Percentiles rank a stretch among this genome's conserved stretches.
phyloP scores from a whole-genome alignment of 108 stramenopile species.

The Phaeodactylum tricornutum region DNA sequence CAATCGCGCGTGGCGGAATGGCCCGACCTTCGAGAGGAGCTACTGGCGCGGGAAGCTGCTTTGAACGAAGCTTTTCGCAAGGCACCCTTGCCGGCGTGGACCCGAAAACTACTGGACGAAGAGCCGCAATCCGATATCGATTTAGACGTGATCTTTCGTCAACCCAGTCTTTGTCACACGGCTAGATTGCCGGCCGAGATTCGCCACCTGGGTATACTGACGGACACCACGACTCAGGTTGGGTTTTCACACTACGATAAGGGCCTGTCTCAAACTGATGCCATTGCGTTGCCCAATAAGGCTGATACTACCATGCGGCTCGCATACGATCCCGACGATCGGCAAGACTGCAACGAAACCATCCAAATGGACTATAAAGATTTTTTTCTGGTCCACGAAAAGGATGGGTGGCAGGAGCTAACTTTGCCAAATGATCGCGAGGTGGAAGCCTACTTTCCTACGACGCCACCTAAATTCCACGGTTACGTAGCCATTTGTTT shows the following conservation, averaged over 20 bases:
- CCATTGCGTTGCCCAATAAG: not conserved
- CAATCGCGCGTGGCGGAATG: not conserved
- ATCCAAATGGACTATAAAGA: slow-evolving; percentile 16
- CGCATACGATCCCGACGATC: not conserved
- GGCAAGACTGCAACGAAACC: not conserved
- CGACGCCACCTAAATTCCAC: not conserved
- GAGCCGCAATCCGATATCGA: slow-evolving; percentile 1
- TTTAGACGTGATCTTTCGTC: slow-evolving; percentile 8
- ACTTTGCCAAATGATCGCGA: slow-evolving; percentile 34
- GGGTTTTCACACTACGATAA: slow-evolving; percentile 5
- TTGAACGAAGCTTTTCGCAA: not conserved
- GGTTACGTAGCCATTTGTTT: slow-evolving; percentile 22
- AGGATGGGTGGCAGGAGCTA: slow-evolving; percentile 16
- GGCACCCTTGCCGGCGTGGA: not conserved
- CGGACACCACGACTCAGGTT: slow-evolving; percentile 2
- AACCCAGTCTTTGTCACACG: slow-evolving; percentile 32
- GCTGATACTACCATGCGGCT: slow-evolving; percentile 3
- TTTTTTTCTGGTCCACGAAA: slow-evolving; percentile 14
- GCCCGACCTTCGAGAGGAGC: not conserved
- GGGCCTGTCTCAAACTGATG: not conserved
- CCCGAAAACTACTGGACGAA: not conserved
- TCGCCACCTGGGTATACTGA: slow-evolving; percentile 25
- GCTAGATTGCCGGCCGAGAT: slow-evolving; percentile 27
- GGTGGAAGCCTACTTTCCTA: slow-evolving; percentile 7
- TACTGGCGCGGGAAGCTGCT: not conserved